Conservation (phyloP, 345 rosid genomes). For the Brassica rapa region DNA sequence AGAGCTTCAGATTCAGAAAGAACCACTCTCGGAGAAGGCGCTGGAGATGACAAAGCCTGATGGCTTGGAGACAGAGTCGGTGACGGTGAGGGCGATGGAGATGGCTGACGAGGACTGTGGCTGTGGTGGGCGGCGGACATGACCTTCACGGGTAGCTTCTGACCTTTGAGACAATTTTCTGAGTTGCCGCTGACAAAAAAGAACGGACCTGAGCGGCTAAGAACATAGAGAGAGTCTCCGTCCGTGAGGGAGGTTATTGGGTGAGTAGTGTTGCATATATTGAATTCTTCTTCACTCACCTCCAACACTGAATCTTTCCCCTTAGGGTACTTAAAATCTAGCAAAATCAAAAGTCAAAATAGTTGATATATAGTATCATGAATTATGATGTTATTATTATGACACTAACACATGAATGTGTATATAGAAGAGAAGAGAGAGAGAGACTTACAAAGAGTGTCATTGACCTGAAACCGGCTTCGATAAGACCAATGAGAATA, state of each 20-base stretch:
- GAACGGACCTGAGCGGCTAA: constrained; percentile 59
- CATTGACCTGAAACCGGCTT: constrained; percentile 79
- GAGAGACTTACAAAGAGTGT: constrained; percentile 60
- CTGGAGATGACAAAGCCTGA: constrained; percentile 22
- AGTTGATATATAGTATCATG: neutral
- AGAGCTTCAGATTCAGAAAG: constrained; percentile 13
- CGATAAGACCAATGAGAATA: constrained; percentile 85
- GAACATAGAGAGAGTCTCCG: constrained; percentile 54
- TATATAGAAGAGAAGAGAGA: neutral
- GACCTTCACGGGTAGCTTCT: constrained; percentile 62
- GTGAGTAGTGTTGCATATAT: constrained; percentile 59
- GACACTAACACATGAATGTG: neutral
- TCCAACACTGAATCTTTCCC: constrained; percentile 65
- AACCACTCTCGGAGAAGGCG: constrained; percentile 27
- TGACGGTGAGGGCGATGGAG: constrained; percentile 17
- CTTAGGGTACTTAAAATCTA: constrained; percentile 38
- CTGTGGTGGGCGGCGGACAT: constrained; percentile 40
- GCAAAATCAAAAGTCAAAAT: neutral
- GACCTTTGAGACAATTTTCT: constrained; percentile 61
- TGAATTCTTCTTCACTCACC: constrained; percentile 58
- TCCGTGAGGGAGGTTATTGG: constrained; percentile 57
- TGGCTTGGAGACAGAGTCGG: constrained; percentile 17
- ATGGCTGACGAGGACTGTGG: constrained; percentile 24
- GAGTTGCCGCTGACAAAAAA: constrained; percentile 65
- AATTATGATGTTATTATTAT: neutral